Base-by-base conservation (phyloP, 2,329 filamentous ascomycete genomes). In the Hypoxylon sp. region DNA sequence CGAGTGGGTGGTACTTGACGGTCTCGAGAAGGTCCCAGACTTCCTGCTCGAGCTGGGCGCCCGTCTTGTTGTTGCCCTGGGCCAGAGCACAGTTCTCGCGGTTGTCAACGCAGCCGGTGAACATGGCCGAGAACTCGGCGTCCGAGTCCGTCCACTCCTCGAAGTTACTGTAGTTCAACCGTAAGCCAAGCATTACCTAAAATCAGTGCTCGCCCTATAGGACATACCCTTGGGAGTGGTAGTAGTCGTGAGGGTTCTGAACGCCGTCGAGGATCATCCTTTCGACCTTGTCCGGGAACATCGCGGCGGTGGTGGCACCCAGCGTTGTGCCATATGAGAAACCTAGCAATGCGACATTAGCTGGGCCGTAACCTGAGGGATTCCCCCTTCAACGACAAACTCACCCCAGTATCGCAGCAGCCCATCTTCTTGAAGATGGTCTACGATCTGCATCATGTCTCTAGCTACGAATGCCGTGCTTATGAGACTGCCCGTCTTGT, bases 231-330 rank as follows among this genome's bases (percentile, higher is more conserved):
- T 65, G 56, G 15, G 61, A 69, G 31, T 70, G 60, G 54, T 71
- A 75, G 54, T 73, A 75, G 35, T 75, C 64, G 24, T 67, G 66
- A 5, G 68, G 66, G 45, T 74, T 76, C 20, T 68, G 50, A 4
- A 72, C 68, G 43, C 74, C 74, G 58, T 79, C 77, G 1, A 79
- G 58, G 11, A 78, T 57, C 8, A 78, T 50, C 27, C 68, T 69
- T 18, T 75, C 75, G 18, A 79, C 68, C 33, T 72, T 67, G 18
- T 78, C 73, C 1, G 77, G 78, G 54, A 78, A 78, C 72, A 80
- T 75, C 17, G 75, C 72, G 5, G 74, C 74, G 10, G 74, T 64
- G 0, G 72, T 77, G 2, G 68, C 67, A 5, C 78, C 78, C 1
- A 80, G 60, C 4, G 72, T 63, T 1, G 74, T 75, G 11, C 77